Conservation (phyloP, 257 asterid genomes). For the Forsythia viridissima region DNA sequence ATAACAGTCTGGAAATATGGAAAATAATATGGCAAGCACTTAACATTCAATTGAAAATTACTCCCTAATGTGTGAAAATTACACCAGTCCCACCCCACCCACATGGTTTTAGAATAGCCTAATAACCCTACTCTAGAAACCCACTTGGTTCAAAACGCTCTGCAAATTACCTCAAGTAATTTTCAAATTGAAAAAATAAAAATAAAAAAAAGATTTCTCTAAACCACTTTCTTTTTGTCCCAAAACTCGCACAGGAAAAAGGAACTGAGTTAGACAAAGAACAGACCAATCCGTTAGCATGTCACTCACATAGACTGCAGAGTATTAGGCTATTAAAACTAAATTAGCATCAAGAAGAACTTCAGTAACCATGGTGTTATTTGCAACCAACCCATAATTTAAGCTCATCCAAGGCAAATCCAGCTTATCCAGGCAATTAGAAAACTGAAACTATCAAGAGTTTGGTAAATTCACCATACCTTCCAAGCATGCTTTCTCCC, state of each 20-base stretch:
- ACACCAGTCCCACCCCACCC: neutral
- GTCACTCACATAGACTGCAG: neutral
- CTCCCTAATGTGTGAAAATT: neutral
- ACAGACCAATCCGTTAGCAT: too few species aligned
- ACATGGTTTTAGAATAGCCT: neutral
- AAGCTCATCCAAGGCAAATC: neutral
- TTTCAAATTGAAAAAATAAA: too few species aligned
- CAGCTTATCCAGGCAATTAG: neutral
- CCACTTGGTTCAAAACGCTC: neutral
- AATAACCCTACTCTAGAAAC: neutral
- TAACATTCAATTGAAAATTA: too few species aligned
- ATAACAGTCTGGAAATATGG: neutral
- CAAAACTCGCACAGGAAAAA: neutral
- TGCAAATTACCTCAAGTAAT: neutral
- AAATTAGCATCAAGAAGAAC: neutral
- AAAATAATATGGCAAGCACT: neutral
- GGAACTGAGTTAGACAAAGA: neutral
- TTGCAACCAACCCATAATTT: neutral
- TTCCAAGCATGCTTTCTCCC: constrained; percentile 63
- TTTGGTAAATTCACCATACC: constrained; percentile 32
- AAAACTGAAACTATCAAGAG: neutral
- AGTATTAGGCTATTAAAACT: neutral
- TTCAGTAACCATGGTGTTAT: neutral
- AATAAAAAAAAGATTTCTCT: too few species aligned
- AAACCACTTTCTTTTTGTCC: neutral